Base-by-base conservation (phyloP, 2,329 filamentous ascomycete species). In the Nigrospora osmanthi region DNA sequence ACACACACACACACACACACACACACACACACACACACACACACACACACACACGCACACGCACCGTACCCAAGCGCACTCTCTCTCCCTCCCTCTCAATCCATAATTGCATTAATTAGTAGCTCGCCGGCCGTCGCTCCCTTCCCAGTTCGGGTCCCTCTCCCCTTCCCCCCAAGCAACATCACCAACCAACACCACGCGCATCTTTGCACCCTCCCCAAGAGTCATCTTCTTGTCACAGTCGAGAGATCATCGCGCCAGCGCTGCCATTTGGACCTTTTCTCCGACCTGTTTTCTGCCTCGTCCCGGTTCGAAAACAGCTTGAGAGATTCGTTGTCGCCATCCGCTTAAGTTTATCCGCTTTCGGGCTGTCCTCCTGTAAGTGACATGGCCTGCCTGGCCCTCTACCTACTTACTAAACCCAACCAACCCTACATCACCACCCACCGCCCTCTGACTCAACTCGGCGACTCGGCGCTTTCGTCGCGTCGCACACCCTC, bases 161-260 rank as follows among this genome's bases (percentile, higher is more conserved):
- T 60, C 61, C 58, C 55, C 55, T 33, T 58, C 58, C 54, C n/a
- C 60, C 61, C 67, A 70, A 70, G 63, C 68, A 74, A 71, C 67
- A 73, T 66, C 65, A 73, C 69, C 63, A 66, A 65, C 57, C 44
- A 48, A 55, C 40, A 59, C 49, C 54, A 44, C 59, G 59, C 61
- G 63, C 60, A 63, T 63, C 66, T 68, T 71, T 65, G 60, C 60
- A 70, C 65, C 64, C n/a, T n/a, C n/a, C 67, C 14, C 33, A 76
- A 58, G 75, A 76, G 70, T 75, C 62, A 65, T 68, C 70, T 70
- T 52, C 66, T 68, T 71, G 75, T 80, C 76, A 76, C 76, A 76
- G 76, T 73, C 70, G 67, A 64, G 75, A 73, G 73, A 65, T 42
- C 17, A 67, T 78, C 74, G 70, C 74, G 67, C 64, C 75, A 77